phyloP scores from a whole-genome alignment of 2,329 filamentous ascomycete species.

The Colletotrichum destructivum region DNA sequence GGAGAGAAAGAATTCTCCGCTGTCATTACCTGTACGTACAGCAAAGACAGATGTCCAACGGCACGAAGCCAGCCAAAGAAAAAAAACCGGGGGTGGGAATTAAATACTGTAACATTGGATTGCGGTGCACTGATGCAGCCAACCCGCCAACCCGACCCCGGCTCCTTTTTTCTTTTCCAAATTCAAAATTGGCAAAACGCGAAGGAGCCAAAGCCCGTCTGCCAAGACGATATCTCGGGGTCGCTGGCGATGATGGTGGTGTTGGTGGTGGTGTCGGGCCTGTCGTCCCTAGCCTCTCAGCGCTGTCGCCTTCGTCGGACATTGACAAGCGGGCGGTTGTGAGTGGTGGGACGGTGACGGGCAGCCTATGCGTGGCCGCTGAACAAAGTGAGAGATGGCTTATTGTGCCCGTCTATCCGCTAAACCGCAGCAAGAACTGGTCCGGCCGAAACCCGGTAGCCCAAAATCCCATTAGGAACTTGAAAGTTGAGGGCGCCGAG shows the following conservation, averaged over 20 bases:
- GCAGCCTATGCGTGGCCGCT: not conserved
- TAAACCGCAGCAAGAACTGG: slow-evolving; percentile 5
- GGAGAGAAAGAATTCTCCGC: slow-evolving; percentile 25
- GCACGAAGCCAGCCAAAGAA: slow-evolving; percentile 2
- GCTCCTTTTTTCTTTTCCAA: slow-evolving; percentile 1
- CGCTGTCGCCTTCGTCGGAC: slow-evolving; percentile 11
- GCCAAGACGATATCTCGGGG: slow-evolving; percentile 24
- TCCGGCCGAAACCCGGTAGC: not conserved
- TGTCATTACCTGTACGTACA: not conserved
- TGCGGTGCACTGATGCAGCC: not conserved
- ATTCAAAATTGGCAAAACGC: slow-evolving; percentile 27
- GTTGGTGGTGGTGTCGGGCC: not conserved
- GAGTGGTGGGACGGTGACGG: slow-evolving; percentile 20
- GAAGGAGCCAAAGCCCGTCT: slow-evolving; percentile 2
- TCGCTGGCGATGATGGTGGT: not conserved
- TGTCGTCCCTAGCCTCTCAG: too few relatives aligned
- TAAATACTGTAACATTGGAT: not conserved
- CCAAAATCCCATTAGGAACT: slow-evolving; percentile 3
- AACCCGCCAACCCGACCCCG: not conserved
- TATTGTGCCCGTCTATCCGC: not conserved
- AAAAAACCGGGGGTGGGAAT: not conserved
- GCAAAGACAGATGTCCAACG: slow-evolving; percentile 3
- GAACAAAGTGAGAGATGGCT: not conserved
- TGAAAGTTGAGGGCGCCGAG: not conserved
- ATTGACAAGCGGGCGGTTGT: slow-evolving; percentile 13